A percentile compares a stretch with the other conserved stretches of the same genome.
These are phyloP conservation scores for Fusarium sarcochroum DNA, from an alignment of 2,329 filamentous ascomycete species.

Conservation along the genomic window DNA sequence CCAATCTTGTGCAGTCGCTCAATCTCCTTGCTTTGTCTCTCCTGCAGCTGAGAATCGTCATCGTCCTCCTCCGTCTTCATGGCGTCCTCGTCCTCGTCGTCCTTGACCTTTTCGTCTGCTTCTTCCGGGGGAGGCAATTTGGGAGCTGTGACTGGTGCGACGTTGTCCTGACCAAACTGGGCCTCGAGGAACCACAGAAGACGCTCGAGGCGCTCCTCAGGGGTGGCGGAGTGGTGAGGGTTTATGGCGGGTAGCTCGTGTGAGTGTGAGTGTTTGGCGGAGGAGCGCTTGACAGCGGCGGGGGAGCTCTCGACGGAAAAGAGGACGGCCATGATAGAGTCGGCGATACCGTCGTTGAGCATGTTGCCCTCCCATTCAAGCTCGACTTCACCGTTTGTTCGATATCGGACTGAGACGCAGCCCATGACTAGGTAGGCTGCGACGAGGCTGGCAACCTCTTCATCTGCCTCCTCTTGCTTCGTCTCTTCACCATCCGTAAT, in stretches of 20 bases:
- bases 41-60: slow-evolving; percentile 62
- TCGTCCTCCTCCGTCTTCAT: slow-evolving; percentile 55
- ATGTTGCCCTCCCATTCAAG: slow-evolving; percentile 98
- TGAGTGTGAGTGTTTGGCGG: slow-evolving; percentile 52
- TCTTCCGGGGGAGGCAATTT: slow-evolving; percentile 63
- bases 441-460: slow-evolving; percentile 70
- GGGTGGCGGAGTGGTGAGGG: slow-evolving; percentile 78
- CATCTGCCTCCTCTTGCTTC: slow-evolving; percentile 71
- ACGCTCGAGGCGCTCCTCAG: slow-evolving; percentile 84
- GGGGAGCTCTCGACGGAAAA: slow-evolving; percentile 94
- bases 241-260: slow-evolving; percentile 69
- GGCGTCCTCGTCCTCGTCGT: slow-evolving; percentile 56
- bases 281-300: slow-evolving; percentile 85
- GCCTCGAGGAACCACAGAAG: slow-evolving; percentile 97
- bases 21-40: slow-evolving; percentile 77
- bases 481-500: slow-evolving; percentile 52
- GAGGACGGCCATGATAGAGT: slow-evolving; percentile 93
- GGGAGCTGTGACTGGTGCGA: slow-evolving; percentile 80
- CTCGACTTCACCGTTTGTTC: slow-evolving; percentile 83
- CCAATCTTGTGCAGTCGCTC: slow-evolving; percentile 85
- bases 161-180: slow-evolving; percentile 89
- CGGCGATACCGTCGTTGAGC: slow-evolving; percentile 97
- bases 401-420: slow-evolving; percentile 85
- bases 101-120: slow-evolving; percentile 51
- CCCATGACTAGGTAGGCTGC: slow-evolving; percentile 85